Evolutionary conservation across 345 rosid genomes (phyloP).

Genomic region (Geranium rotundifolium): DNA sequence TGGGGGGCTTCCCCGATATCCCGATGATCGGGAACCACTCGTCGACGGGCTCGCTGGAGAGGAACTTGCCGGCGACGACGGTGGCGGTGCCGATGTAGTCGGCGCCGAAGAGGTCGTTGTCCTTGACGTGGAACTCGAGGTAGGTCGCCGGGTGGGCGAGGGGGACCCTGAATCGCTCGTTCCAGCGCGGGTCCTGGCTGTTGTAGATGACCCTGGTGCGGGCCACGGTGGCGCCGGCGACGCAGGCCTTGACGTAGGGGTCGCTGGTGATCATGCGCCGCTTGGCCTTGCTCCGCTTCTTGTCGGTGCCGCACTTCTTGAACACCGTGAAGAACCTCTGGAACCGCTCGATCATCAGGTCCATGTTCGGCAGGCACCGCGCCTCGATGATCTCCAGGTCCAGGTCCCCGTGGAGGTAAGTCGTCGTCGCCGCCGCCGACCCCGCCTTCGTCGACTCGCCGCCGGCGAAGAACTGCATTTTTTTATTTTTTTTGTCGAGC

Average conservation of each 20-base stretch:
- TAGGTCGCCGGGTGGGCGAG: slow-evolving; percentile 57
- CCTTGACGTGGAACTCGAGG: slow-evolving; percentile 68
- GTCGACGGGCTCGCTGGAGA: slow-evolving; percentile 30
- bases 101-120: slow-evolving; percentile 72
- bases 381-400: slow-evolving; percentile 64
- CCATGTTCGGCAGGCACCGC: slow-evolving; percentile 75
- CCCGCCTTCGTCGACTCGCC: no score
- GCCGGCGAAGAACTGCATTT: no score
- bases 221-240: slow-evolving; percentile 66
- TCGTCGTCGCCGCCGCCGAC: no score
- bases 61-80: slow-evolving; percentile 24
- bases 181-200: slow-evolving; percentile 54
- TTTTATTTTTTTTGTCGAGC: no score
- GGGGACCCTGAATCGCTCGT: slow-evolving; percentile 54
- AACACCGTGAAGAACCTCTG: slow-evolving; percentile 39
- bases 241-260: slow-evolving; percentile 70
- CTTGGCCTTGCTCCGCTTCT: slow-evolving; percentile 1
- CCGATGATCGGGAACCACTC: slow-evolving; percentile 67
- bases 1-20: slow-evolving; percentile 47
- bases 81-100: slow-evolving; percentile 55
- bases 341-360: slow-evolving; percentile 45
- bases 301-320: slow-evolving; percentile 1
- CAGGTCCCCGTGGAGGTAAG: slow-evolving; percentile 49
- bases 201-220: slow-evolving; percentile 76
- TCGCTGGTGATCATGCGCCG: slow-evolving; percentile 65